Conservation (phyloP, 345 rosid species). For the Moricandia moricandioides region DNA sequence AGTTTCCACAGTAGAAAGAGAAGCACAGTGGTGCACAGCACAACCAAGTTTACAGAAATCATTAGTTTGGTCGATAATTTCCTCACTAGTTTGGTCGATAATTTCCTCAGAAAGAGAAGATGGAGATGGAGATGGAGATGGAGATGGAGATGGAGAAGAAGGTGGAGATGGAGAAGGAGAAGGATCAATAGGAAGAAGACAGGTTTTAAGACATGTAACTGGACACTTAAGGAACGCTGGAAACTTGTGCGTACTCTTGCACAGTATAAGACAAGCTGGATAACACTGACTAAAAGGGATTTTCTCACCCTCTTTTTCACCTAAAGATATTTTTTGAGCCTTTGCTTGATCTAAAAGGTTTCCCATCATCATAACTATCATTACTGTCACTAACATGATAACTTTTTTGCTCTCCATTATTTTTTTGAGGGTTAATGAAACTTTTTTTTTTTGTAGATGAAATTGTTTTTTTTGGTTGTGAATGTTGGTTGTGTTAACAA, state of each 20-base stretch:
- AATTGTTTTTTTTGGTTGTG: not conserved
- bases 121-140: not conserved
- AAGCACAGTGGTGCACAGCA: not conserved
- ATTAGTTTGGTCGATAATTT: not conserved
- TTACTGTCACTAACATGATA: not conserved
- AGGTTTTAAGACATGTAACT: not conserved
- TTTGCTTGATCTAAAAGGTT: not conserved
- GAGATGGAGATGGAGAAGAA: not conserved
- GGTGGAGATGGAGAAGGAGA: not conserved
- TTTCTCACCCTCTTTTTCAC: not conserved
- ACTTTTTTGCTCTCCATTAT: not conserved
- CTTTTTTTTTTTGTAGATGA: not conserved
- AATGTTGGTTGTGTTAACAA: not conserved
- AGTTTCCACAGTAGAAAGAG: not conserved
- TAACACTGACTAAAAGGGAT: not conserved
- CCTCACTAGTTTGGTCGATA: slow-evolving; percentile 4
- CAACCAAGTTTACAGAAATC: slow-evolving; percentile 9
- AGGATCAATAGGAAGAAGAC: not conserved
- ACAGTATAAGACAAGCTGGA: not conserved
- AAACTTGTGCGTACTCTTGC: not conserved
- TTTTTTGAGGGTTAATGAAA: not conserved
- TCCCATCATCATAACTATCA: slow-evolving; percentile 6
- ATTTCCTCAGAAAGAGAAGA: not conserved
- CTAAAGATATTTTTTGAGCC: not conserved
- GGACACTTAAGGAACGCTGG: not conserved